phyloP scores from a whole-genome alignment of 164 flowering plant species.

The Aristolochia contorta region DNA sequence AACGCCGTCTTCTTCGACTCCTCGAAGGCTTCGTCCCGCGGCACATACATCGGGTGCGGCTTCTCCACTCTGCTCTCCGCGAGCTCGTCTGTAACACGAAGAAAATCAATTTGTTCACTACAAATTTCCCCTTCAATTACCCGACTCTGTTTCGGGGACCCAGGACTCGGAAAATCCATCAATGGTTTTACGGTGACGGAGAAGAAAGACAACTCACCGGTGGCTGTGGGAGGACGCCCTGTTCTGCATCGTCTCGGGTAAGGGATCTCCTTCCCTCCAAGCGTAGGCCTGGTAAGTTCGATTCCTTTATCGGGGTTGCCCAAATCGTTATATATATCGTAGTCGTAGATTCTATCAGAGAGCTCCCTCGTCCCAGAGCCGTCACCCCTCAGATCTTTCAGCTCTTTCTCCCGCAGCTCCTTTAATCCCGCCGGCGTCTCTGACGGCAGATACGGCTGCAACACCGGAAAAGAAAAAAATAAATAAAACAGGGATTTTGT shows the following conservation, averaged over 20 bases:
- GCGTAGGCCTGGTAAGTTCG: constrained; percentile 49
- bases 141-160: background rate
- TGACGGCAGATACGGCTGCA: constrained; percentile 81
- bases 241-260: constrained; percentile 93
- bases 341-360: constrained; percentile 76
- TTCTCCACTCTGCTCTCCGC: constrained; percentile 84
- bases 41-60: constrained; percentile 85
- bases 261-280: constrained; percentile 64
- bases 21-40: constrained; percentile 93
- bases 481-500: no score
- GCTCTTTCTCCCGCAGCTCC: constrained; percentile 66
- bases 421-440: constrained; percentile 81
- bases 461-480: background rate
- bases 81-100: constrained; percentile 34
- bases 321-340: constrained; percentile 75
- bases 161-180: background rate
- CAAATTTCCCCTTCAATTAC: background rate
- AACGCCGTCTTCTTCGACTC: constrained; percentile 64
- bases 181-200: background rate
- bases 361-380: constrained; percentile 69
- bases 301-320: constrained; percentile 88
- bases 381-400: constrained; percentile 69
- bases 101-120: background rate
- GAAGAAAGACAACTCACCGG: constrained; percentile 36
- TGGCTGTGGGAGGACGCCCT: constrained; percentile 65